Conservation (phyloP, 805 yeast species). For the Blastobotrys chiropterorum region DNA sequence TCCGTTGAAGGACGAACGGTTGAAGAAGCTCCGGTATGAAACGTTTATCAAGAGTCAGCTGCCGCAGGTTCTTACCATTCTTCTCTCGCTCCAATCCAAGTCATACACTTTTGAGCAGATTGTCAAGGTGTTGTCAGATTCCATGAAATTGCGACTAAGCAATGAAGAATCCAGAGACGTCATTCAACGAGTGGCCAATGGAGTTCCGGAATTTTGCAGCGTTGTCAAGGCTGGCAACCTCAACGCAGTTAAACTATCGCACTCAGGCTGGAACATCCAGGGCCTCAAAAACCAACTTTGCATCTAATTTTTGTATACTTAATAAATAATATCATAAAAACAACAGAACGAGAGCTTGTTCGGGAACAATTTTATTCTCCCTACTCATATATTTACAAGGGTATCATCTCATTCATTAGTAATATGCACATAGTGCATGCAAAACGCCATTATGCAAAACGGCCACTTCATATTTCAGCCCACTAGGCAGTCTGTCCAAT, state of each 20-base stretch:
- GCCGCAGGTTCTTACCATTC: conserved; percentile 18
- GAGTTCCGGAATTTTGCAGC: conserved; percentile 23
- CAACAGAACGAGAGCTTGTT: not conserved
- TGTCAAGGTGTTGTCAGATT: conserved; percentile 19
- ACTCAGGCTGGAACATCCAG: conserved; percentile 7
- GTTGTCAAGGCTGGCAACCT: conserved; percentile 20
- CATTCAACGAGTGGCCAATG: conserved; percentile 17
- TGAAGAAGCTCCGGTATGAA: conserved; percentile 9
- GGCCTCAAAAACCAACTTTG: not conserved
- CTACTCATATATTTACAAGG: too few relatives aligned
- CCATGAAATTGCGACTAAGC: conserved; percentile 19
- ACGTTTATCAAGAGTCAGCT: conserved; percentile 23
- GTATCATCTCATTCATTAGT: not conserved
- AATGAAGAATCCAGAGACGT: conserved; percentile 20
- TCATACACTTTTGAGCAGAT: conserved; percentile 19
- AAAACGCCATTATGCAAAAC: not conserved
- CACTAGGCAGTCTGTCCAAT: not conserved
- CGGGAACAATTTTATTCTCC: too few relatives aligned
- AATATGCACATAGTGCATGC: not conserved
- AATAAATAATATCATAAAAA: not conserved
- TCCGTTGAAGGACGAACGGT: not conserved
- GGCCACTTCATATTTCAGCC: not conserved
- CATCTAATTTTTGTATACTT: not conserved
- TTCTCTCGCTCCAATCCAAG: conserved; percentile 14
- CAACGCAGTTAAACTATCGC: conserved; percentile 18